Evolutionary conservation across 1,284 basidiomycete species (phyloP).

Genomic region (Phenoliferia sp.): DNA sequence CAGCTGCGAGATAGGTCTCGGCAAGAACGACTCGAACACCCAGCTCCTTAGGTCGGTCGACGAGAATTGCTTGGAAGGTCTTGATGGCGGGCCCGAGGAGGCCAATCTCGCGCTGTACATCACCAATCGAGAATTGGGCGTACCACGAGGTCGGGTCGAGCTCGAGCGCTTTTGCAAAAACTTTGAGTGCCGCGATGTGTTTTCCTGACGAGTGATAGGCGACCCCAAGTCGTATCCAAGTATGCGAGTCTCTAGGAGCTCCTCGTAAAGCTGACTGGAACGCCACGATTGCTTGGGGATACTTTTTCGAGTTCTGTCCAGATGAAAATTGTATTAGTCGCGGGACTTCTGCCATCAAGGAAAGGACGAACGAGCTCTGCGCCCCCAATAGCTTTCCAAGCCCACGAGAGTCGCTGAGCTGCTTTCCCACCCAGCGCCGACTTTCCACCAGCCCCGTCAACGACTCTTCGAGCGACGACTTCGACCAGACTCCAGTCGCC

Average conservation of each 20-base stretch:
- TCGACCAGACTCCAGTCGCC: slow-evolving; percentile 95
- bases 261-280: slow-evolving; percentile 85
- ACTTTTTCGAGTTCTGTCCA: slow-evolving; percentile 71
- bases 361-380: slow-evolving; percentile 71
- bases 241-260: slow-evolving; percentile 66
- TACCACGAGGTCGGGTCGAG: slow-evolving; percentile 73
- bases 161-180: slow-evolving; percentile 67
- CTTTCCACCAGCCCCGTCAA: slow-evolving; percentile 58
- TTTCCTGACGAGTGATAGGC: slow-evolving; percentile 83
- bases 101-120: slow-evolving; percentile 76
- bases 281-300: slow-evolving; percentile 70
- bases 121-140: slow-evolving; percentile 75
- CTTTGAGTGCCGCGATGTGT: slow-evolving; percentile 84
- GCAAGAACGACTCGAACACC: slow-evolving; percentile 70
- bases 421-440: slow-evolving; percentile 41
- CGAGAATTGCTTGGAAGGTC: slow-evolving; percentile 60
- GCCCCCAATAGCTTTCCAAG: slow-evolving; percentile 94
- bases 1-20: slow-evolving; percentile 68
- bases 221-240: slow-evolving; percentile 88
- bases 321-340: slow-evolving; percentile 14
- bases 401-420: slow-evolving; percentile 81
- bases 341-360: neutral
- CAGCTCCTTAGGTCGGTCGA: slow-evolving; percentile 53
- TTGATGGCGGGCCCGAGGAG: slow-evolving; percentile 68
- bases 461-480: slow-evolving; percentile 81